Base-by-base conservation (phyloP, 2,329 filamentous ascomycete species). In the Aspergillus neotritici region DNA sequence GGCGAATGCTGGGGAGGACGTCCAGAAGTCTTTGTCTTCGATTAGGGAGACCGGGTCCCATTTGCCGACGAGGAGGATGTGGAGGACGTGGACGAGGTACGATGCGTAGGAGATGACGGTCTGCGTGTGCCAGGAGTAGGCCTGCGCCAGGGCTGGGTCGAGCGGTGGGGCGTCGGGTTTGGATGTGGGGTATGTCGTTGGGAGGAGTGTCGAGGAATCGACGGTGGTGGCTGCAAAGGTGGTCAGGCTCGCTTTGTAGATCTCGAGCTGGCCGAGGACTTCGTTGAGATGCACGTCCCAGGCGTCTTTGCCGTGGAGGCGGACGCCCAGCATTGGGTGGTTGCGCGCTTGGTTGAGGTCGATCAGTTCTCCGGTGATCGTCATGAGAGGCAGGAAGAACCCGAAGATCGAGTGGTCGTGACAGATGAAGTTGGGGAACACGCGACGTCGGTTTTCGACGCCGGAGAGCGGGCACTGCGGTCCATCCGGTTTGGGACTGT, bases 21-120 rank as follows among this genome's bases (percentile, higher is more conserved):
- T 94, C 89, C 90, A 95, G 30, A 94, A 78, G 61, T 95, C 89
- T 55, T 93, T 87, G 67, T 95, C 88, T 61, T 95, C 89, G 3
- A 96, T 79, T n/a, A 96, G 77, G 38, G 86, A 86, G 56, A 95
- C 89, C 0, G 90, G 90, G 61, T 96, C 90, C 90, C 90, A 96
- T 67, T 94, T 94, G 9, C 88, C 89, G n/a, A 88, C 85, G 2
- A 96, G 77, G 3, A 96, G 75, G 38, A 95, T 93, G 63, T 96
- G 88, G 14, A 95, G 74, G 11, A 94, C 90, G 57, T 95, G 88
- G 79, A 95, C 91, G 16, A 95, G 82, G 57, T 96, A 89, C 0
- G 86, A 94, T 37, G 87, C 84, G 62, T 96, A 96, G 0, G 89
- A 87, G 41, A 88, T 79, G 21, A 94, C 87, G 34, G 91, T 94